A percentile compares a stretch with the other conserved stretches of the same genome.
Evolutionary conservation across 345 rosid species (phyloP).

Genomic region (thale cress (Arabidopsis thaliana)): DNA sequence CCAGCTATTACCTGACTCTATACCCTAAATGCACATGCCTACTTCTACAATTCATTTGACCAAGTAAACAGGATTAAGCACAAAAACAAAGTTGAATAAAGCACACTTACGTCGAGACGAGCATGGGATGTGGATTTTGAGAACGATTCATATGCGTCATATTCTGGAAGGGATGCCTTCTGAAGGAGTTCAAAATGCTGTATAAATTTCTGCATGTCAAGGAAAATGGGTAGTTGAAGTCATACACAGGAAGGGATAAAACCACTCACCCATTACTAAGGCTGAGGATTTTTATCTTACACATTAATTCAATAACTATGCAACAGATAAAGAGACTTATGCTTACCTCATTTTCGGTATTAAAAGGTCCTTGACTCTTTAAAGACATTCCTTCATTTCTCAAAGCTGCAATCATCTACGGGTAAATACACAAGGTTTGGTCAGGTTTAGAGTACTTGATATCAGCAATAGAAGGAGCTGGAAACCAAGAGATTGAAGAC

Average conservation of each 20-base stretch:
- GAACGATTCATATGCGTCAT: conserved; percentile 70
- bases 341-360: conserved; percentile 80
- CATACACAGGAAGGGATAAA: not conserved
- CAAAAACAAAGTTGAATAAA: not conserved
- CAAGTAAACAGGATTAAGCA: not conserved
- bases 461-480: conserved; percentile 2
- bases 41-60: conserved; percentile 1
- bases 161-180: conserved; percentile 88
- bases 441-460: conserved; percentile 8
- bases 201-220: conserved; percentile 65
- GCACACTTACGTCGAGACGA: conserved; percentile 77
- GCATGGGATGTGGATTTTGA: conserved; percentile 73
- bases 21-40: not conserved
- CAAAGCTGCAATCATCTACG: conserved; percentile 86
- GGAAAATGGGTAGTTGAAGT: conserved; percentile 10
- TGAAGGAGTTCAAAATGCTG: conserved; percentile 98
- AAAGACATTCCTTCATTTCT: conserved; percentile 69
- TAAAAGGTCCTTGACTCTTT: conserved; percentile 72
- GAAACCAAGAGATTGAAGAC: not conserved
- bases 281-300: conserved; percentile 8
- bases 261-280: not conserved
- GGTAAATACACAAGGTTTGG: not conserved
- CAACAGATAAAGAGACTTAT: not conserved
- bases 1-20: not conserved
- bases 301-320: conserved; percentile 6